Base-by-base conservation (phyloP, 495 filamentous ascomycete genomes). In the Penicillium herquei region DNA sequence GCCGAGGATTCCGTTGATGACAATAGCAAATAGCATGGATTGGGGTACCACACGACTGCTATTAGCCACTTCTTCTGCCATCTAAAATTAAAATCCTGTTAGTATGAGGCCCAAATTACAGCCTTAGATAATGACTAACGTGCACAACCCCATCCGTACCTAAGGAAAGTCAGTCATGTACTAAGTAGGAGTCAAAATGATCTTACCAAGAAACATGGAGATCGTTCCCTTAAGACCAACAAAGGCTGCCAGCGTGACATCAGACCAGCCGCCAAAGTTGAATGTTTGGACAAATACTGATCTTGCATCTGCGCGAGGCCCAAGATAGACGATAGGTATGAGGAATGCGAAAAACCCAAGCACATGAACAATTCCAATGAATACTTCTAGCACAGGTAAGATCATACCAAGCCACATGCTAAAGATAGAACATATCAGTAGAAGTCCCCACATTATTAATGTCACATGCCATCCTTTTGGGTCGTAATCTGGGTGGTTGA, bases 281-380 rank as follows among this genome's bases (percentile, higher is more conserved):
- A 10, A 37, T 1, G 34, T 37, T 37, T 37, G 34, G 12, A 37
- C 6, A 37, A 37, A 37, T 37, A 37, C 34, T 13, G 34, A 37
- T 37, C 34, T 55, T 13, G 74, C 59, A 10, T 70, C 67, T 56
- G 69, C 65, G 9, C 62, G 63, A 8, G 70, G 68, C 11, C 70
- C 73, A 35, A 75, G 63, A 43, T 63, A 52, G n/a, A 71, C 62
- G 14, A 82, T 57, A 0, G 75, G 62, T 7, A 81, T 64, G 6
- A 82, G 39, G 44, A 76, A 68, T 7, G 68, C 71, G 14, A 78
- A 67, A 54, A 77, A 81, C 51, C 72, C 70, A 11, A 78, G 50
- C 17, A 82, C 57, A 50, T 83, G 80, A 13, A 76, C 50, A 54
- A 57, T 30, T 49, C 40, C n/a, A 16, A 43, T 43, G 9, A 43